A percentile compares a stretch with the other conserved stretches of the same genome.
phyloP scores from a whole-genome alignment of 371 early-diverging fungal genomes.

The Mortierella sp. region DNA sequence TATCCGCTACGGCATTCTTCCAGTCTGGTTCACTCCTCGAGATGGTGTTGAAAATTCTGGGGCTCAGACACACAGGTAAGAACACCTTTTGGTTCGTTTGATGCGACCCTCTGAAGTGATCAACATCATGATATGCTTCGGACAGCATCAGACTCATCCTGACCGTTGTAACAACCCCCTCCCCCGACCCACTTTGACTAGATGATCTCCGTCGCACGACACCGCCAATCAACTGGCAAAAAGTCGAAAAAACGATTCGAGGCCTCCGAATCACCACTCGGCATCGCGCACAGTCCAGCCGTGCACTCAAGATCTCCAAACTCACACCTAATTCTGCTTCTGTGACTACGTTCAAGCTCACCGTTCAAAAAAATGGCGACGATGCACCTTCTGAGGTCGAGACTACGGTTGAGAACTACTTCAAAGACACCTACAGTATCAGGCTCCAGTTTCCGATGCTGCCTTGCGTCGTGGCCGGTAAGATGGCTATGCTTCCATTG shows the following conservation, averaged over 20 bases:
- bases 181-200: constrained; percentile 31
- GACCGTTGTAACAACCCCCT: neutral
- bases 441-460: constrained; percentile 77
- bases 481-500: constrained; percentile 77
- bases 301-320: constrained; percentile 71
- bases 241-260: constrained; percentile 74
- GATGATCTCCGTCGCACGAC: constrained; percentile 73
- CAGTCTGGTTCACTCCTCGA: constrained; percentile 65
- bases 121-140: neutral
- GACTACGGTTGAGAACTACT: constrained; percentile 80
- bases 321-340: constrained; percentile 73
- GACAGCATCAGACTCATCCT: neutral
- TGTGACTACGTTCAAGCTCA: constrained; percentile 70
- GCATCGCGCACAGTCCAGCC: constrained; percentile 74
- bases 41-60: constrained; percentile 59
- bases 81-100: neutral
- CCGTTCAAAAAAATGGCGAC: neutral
- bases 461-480: constrained; percentile 81
- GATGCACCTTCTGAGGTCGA: constrained; percentile 34
- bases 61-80: constrained; percentile 50
- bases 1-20: constrained; percentile 79
- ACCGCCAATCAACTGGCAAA: constrained; percentile 63
- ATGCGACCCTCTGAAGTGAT: neutral
- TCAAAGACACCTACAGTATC: constrained; percentile 71
- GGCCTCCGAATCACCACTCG: constrained; percentile 73